Conservation (phyloP, 768 basidiomycete genomes). For the Hemileccinum impolitum region DNA sequence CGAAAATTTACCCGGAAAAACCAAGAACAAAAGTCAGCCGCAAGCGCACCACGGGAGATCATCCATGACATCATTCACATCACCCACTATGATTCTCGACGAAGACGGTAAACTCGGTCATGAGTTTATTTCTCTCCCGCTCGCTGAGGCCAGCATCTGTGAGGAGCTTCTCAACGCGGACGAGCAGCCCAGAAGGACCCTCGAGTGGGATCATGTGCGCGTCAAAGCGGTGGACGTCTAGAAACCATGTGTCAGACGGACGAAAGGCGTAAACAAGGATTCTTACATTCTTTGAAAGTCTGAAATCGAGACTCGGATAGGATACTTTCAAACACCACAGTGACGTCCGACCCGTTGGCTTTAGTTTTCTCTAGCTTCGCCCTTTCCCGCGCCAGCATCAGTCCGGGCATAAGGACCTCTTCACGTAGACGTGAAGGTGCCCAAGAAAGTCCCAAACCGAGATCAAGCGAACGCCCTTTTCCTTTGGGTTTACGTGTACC, state of each 20-base stretch:
- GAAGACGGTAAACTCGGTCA: slow-evolving; percentile 60
- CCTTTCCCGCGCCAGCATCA: slow-evolving; percentile 29
- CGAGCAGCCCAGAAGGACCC: slow-evolving; percentile 67
- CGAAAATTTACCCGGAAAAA: slow-evolving; percentile 23
- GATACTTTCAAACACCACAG: slow-evolving; percentile 35
- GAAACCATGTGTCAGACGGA: slow-evolving; percentile 11
- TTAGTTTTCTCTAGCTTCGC: slow-evolving; percentile 18
- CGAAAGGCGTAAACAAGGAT: slow-evolving; percentile 10
- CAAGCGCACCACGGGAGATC: slow-evolving; percentile 5
- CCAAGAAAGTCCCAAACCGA: slow-evolving; percentile 69
- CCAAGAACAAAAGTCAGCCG: slow-evolving; percentile 12
- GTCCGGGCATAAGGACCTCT: slow-evolving; percentile 55
- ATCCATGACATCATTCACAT: slow-evolving; percentile 1
- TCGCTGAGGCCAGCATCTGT: slow-evolving; percentile 46
- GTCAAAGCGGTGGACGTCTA: slow-evolving; percentile 75
- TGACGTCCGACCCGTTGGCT: slow-evolving; percentile 32
- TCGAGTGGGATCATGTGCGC: slow-evolving; percentile 73
- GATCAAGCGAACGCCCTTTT: slow-evolving; percentile 70
- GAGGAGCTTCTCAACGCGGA: slow-evolving; percentile 59
- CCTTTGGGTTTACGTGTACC: slow-evolving; percentile 30
- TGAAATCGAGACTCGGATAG: slow-evolving; percentile 36
- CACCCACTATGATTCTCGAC: slow-evolving; percentile 37
- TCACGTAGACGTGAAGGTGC: slow-evolving; percentile 66
- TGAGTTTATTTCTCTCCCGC: slow-evolving; percentile 44
- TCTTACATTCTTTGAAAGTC: slow-evolving; percentile 62